phyloP scores from a whole-genome alignment of 192 early-diverging fungal genomes.

The Coemansia javaensis region DNA sequence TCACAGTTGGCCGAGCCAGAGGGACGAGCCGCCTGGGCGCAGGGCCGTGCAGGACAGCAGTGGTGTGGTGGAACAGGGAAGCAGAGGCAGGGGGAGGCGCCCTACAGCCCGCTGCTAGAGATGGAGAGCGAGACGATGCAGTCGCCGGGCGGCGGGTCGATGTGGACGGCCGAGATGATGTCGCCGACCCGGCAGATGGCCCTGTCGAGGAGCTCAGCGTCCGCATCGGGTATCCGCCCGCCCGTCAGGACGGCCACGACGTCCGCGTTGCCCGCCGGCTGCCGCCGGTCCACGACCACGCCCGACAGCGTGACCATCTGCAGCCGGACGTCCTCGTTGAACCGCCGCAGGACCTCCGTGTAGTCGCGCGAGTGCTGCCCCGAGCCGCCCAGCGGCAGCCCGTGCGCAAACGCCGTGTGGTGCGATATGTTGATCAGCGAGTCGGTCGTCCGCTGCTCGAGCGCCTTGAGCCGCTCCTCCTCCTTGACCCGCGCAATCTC shows the following conservation, averaged over 20 bases:
- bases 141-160: slow-evolving; percentile 27
- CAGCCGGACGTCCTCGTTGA: slow-evolving; percentile 42
- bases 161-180: slow-evolving; percentile 15
- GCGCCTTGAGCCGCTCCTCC: slow-evolving; percentile 33
- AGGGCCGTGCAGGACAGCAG: no score
- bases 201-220: slow-evolving; percentile 16
- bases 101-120: slow-evolving; percentile 4
- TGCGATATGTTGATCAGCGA: slow-evolving; percentile 48
- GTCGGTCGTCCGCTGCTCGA: slow-evolving; percentile 40
- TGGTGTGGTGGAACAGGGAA: not conserved
- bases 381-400: slow-evolving; percentile 15
- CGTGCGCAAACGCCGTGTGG: slow-evolving; percentile 18
- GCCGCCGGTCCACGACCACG: slow-evolving; percentile 9
- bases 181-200: slow-evolving; percentile 24
- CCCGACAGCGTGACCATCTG: slow-evolving; percentile 31
- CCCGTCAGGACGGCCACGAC: slow-evolving; percentile 20
- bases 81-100: not conserved
- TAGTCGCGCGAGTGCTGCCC: slow-evolving; percentile 33
- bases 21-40: no score
- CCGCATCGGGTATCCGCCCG: slow-evolving; percentile 8
- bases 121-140: slow-evolving; percentile 33
- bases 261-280: slow-evolving; percentile 3
- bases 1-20: no score
- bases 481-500: slow-evolving; percentile 27
- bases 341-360: slow-evolving; percentile 30